Evolutionary conservation across 2,329 filamentous ascomycete genomes (phyloP), one percentile per base, ranked within the genome.

Genomic region (Aspergillus brasiliensis): DNA sequence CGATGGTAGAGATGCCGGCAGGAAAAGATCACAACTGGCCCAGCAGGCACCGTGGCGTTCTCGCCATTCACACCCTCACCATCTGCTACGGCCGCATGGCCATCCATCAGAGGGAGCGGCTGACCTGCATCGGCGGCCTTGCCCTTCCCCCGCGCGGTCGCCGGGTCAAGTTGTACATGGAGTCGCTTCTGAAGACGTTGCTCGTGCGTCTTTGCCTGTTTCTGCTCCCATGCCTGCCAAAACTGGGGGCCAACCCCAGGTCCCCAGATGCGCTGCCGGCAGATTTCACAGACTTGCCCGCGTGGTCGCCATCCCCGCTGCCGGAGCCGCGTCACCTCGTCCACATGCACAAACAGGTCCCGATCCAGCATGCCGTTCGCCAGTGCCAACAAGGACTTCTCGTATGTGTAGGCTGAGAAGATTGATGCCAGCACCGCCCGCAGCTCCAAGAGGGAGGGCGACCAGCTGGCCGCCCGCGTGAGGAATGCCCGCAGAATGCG

Each of bases 321-420:
- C 2, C 95, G 84, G 5, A 95, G 83, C 56, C 85, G 82, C 7
- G 90, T 86, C 5, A 92, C 88, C 66, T 91, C 85, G 46, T 87
- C 82, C 37, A 99, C 91, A 64, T 91, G 89, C 42, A 90, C 85
- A 69, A 98, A 99, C 5, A 97, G 83, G 69, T 95, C 95, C 66
- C 92, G 89, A 63, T 96, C 93, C 0, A 99, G 82, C 58, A 99
- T 87, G 3, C 89, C 85, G 73, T 94, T 96, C 0, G 95, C 92
- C 3, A 99, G 85, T 1, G 85, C 83, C 19, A 99, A 83, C 15
- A 99, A 91, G 0, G 91, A 93, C 73, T 94, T 91, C 75, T 99
- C 95, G 73, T 98, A 97, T 0, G 92, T 89, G 73, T 99, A 99
- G 0, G 95, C 94, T 0, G 94, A 88, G 77, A 99, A 98, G 57